A percentile compares a stretch with the other conserved stretches of the same genome.
These are phyloP conservation scores for Hydnomerulius pinastri DNA, from an alignment of 768 basidiomycete genomes.

Conservation along the genomic window DNA sequence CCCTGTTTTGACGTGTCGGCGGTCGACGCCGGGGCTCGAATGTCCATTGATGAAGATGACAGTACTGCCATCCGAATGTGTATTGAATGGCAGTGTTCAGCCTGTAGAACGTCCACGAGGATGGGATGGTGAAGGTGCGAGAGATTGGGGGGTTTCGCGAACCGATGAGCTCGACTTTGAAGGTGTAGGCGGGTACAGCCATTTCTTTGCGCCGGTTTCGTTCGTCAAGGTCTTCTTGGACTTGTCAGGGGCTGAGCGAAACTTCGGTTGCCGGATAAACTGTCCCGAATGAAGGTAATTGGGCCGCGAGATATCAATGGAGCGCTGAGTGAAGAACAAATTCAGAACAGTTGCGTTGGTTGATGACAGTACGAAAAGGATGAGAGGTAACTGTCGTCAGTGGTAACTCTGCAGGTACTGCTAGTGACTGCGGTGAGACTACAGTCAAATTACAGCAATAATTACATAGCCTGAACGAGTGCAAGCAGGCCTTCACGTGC, in stretches of 20 bases:
- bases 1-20: not conserved
- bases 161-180: slow-evolving; percentile 18
- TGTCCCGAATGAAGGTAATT: not conserved
- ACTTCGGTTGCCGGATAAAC: too few relatives aligned
- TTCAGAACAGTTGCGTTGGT: too few relatives aligned
- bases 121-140: slow-evolving; percentile 21
- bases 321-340: too few relatives aligned
- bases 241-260: too few relatives aligned
- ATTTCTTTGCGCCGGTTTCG: not conserved
- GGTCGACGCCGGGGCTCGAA: slow-evolving; percentile 6
- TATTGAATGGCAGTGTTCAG: slow-evolving; percentile 24
- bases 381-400: too few relatives aligned
- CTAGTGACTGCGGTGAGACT: too few relatives aligned
- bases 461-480: too few relatives aligned
- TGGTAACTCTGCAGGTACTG: too few relatives aligned
- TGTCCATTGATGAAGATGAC: slow-evolving; percentile 20
- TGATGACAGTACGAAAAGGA: too few relatives aligned
- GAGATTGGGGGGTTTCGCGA: slow-evolving; percentile 22
- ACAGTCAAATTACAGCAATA: too few relatives aligned
- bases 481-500: too few relatives aligned
- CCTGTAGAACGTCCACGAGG: slow-evolving; percentile 21
- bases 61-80: slow-evolving; percentile 19
- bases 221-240: not conserved
- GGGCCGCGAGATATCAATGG: too few relatives aligned
- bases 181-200: slow-evolving; percentile 17